These are phyloP conservation scores for Leptographium galeiforme DNA, from an alignment of 2,329 filamentous ascomycete species.

Conservation along the genomic window DNA sequence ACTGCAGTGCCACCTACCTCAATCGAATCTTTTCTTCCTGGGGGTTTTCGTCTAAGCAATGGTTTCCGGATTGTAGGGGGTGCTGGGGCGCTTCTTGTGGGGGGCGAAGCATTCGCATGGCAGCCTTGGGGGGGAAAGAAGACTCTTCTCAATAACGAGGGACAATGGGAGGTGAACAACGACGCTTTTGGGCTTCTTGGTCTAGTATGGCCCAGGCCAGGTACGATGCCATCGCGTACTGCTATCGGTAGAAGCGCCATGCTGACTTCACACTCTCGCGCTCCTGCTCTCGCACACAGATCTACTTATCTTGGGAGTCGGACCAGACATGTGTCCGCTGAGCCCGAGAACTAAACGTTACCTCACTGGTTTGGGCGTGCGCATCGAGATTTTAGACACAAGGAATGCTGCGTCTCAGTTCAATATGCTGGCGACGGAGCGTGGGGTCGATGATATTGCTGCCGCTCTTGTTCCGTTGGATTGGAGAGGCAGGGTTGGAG, in stretches of 20 bases:
- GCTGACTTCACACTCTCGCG: background rate
- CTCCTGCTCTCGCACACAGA: constrained; percentile 35
- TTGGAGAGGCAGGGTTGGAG: constrained; percentile 47
- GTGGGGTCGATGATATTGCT: constrained; percentile 72
- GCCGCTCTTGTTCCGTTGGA: constrained; percentile 79
- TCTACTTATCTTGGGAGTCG: constrained; percentile 78
- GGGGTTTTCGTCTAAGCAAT: constrained; percentile 80
- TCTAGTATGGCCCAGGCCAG: constrained; percentile 76
- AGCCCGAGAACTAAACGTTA: constrained; percentile 59
- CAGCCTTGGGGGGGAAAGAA: constrained; percentile 52
- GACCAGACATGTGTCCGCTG: constrained; percentile 60
- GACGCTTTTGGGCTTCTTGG: constrained; percentile 64
- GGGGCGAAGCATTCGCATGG: constrained; percentile 83
- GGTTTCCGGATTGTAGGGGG: constrained; percentile 51
- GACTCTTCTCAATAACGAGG: constrained; percentile 57
- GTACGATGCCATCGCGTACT: constrained; percentile 31
- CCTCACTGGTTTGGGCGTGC: constrained; percentile 66
- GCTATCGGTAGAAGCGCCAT: background rate
- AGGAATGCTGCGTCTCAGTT: constrained; percentile 89
- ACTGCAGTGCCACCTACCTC: constrained; percentile 66
- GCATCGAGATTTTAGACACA: constrained; percentile 82
- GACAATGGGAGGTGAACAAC: constrained; percentile 64
- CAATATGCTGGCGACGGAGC: constrained; percentile 87
- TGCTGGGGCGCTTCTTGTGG: constrained; percentile 54
- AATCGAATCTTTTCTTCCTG: constrained; percentile 66